Evolutionary conservation across 192 early-diverging fungal species (phyloP), one percentile per base, ranked within the genome.

Genomic region (Thamnidium elegans): DNA sequence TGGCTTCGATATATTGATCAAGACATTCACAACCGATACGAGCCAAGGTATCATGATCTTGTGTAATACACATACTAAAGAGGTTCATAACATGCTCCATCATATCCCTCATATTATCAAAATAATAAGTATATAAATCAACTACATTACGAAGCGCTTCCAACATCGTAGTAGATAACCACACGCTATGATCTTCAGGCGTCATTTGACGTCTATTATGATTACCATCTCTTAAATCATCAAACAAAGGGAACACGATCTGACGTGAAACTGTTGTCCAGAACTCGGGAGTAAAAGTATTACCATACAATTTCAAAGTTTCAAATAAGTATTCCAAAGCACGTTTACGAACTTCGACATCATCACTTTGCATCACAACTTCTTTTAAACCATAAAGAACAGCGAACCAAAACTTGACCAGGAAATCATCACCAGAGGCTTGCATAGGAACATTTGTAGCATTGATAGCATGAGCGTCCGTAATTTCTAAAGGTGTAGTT

Each of bases 141-240:
- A 97, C 84, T 60, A 97, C 82, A 71, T 87, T 89, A 32, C 92
- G 82, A 68, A 97, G 77, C 4, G 94, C 95, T 78, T 93, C 90
- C 71, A 97, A 91, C 79, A 97, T 81, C 13, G 95, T 95, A 8
- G 94, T 95, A 13, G 91, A 95, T 47, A 97, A 81, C 95, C 95
- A 97, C 23, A 95, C 84, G 63, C 86, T 88, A 72, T 94, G 80
- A 64, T 97, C 94, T 64, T 95, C 95, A 43, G 87, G 84, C 42
- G 85, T 86, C 15, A 87, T 86, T 58, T 89, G 88, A 7, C 92
- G 87, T 34, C 65, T 59, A 15, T 62, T 47, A 30, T 68, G 66
- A 1, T 72, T 72, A 42, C 77, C 75, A 13, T 80, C 81, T 30
- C 84, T 86, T 55, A 97, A 69, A 67, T 95, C 92, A 46, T 90